Conservation (phyloP, 192 early-diverging fungal genomes). For the Rhizophagus sp. region DNA sequence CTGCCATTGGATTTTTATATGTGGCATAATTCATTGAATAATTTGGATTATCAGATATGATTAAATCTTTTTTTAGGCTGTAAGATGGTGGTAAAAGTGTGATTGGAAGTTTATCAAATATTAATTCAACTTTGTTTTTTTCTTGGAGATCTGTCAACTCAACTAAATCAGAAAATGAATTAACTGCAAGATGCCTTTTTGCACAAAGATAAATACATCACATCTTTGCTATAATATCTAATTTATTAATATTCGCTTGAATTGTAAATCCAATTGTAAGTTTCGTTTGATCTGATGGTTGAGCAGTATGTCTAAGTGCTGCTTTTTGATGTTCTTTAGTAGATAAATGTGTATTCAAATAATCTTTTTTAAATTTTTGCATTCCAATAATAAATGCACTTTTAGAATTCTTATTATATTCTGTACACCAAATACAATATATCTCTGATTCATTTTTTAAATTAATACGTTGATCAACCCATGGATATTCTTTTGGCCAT, state of each 20-base stretch:
- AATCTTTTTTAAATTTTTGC: not conserved
- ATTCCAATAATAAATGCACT: too few species aligned
- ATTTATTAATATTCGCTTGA: not conserved
- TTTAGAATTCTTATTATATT: not conserved
- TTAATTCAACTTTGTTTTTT: not conserved
- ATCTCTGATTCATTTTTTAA: not conserved
- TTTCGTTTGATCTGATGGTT: not conserved
- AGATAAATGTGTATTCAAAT: not conserved
- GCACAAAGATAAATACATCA: not conserved
- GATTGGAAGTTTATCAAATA: constrained; percentile 1
- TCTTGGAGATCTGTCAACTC: not conserved
- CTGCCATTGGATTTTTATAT: not conserved
- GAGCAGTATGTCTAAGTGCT: not conserved
- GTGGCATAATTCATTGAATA: not conserved
- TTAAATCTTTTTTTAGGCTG: not conserved
- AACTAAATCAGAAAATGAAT: constrained; percentile 1
- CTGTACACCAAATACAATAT: not conserved
- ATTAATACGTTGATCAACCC: not conserved
- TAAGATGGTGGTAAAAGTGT: not conserved
- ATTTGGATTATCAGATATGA: not conserved
- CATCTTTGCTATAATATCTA: constrained; percentile 11
- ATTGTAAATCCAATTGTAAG: constrained; percentile 2
- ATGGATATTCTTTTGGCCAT: not conserved
- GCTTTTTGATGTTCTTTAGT: not conserved
- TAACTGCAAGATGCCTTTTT: not conserved